Evolutionary conservation across 306 rosid genomes (phyloP), one percentile per base, ranked within the genome.

Genomic region (Rosa multiflora): DNA sequence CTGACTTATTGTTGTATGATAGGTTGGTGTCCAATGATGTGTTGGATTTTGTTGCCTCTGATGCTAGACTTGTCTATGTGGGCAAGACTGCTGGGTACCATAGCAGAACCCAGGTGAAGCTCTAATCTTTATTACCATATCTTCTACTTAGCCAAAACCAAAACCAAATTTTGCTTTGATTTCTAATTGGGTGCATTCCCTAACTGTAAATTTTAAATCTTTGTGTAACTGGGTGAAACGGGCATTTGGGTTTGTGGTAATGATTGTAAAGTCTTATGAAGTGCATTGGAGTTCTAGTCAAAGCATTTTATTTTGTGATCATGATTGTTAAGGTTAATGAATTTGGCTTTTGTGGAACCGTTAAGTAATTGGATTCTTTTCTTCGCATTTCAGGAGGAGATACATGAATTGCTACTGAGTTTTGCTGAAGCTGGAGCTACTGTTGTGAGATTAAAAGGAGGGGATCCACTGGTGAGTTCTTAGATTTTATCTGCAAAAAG

Each of bases 401-500:
- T 92, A 84, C 99, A 95, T 67, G 97, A 92, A 79, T 90, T 95
- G 82, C 94, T 95, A 77, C 86, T 92, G 79, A 90, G 90, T 85
- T 95, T 95, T 90, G 99, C 98, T 21, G 98, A 95, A 88, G 99
- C 91, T 49, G 99, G 97, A 43, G 99, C 97, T 6, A 92, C 87
- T 59, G 98, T 95, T 83, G 99, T 95, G 76, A 89, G 97, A 75
- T 91, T 95, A 48, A 95, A 95, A 90, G 99, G 99, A 83, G 99
- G 99, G 72, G 99, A 95, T 78, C 99, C 97, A 68, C 83, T 95
- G 91, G 99, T 95, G 80, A 91, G 97, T 76, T 43, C 78, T 23
- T 7, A 14, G 47, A 18, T 53, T 43, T 63, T 72, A 73, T 79
- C 56, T 76, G 74, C 35, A 51, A 8, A n/a, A 6, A 42, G 51